Conservation (phyloP, 768 basidiomycete genomes). For the Sarcomyxa edulis region DNA sequence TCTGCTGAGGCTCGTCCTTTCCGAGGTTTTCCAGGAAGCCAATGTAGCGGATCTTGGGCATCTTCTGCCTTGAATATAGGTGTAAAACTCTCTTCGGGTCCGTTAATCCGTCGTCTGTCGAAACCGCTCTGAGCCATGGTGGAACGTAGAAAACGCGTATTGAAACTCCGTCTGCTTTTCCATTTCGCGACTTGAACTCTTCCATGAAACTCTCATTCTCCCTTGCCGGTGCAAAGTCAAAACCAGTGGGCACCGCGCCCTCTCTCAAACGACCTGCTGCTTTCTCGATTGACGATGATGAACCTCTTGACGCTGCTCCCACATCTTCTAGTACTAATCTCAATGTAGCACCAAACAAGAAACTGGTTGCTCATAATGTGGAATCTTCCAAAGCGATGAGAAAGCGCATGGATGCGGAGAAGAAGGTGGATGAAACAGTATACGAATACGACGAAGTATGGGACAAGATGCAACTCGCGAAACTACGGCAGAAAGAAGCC, state of each 20-base stretch:
- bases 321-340: slow-evolving; percentile 31
- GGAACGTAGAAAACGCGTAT: too few relatives aligned
- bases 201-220: slow-evolving; percentile 90
- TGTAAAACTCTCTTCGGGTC: slow-evolving; percentile 77
- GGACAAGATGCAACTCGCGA: slow-evolving; percentile 91
- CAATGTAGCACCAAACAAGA: slow-evolving; percentile 44
- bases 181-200: too few relatives aligned
- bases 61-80: slow-evolving; percentile 52
- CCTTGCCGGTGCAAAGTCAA: slow-evolving; percentile 49
- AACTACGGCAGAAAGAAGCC: slow-evolving; percentile 62
- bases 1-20: slow-evolving; percentile 51
- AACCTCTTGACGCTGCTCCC: slow-evolving; percentile 42
- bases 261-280: slow-evolving; percentile 55
- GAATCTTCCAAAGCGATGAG: slow-evolving; percentile 58
- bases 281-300: slow-evolving; percentile 67
- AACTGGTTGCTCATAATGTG: slow-evolving; percentile 52
- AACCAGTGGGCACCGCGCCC: slow-evolving; percentile 37
- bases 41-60: slow-evolving; percentile 15
- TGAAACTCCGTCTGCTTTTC: slow-evolving; percentile 28
- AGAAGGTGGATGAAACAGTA: slow-evolving; percentile 72
- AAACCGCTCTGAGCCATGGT: slow-evolving; percentile 46
- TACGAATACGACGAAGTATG: slow-evolving; percentile 97
- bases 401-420: slow-evolving; percentile 76
- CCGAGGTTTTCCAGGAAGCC: slow-evolving; percentile 34
- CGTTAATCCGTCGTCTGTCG: slow-evolving; percentile 87